Conservation (phyloP, 768 basidiomycete species). For the Kwoniella heveanensis region DNA sequence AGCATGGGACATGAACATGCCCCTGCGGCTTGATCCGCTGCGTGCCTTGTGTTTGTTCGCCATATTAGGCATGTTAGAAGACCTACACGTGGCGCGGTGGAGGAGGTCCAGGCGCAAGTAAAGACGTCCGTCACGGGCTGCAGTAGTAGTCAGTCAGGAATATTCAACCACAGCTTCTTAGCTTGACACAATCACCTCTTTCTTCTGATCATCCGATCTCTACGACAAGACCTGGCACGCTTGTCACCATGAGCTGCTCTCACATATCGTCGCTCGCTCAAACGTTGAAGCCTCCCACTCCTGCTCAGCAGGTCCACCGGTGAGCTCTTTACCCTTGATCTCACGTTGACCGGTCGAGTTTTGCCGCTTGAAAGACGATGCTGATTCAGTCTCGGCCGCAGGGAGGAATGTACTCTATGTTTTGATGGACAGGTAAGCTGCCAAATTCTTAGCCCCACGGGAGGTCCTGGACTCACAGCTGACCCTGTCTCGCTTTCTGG, state of each 20-base stretch:
- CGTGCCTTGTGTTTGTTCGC: neutral
- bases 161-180: neutral
- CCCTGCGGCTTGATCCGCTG: neutral
- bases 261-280: constrained; percentile 27
- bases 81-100: neutral
- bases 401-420: constrained; percentile 96
- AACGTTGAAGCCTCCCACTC: constrained; percentile 30
- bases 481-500: neutral
- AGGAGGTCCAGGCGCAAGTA: neutral
- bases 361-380: constrained; percentile 14
- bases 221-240: neutral
- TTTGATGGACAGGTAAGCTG: constrained; percentile 81
- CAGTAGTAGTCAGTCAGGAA: too few relatives aligned
- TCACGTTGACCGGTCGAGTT: neutral
- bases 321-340: constrained; percentile 13
- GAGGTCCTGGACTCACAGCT: neutral
- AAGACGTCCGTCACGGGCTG: neutral
- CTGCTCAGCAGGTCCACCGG: constrained; percentile 47
- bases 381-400: constrained; percentile 4
- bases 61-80: neutral
- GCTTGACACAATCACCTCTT: neutral
- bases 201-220: neutral
- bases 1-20: too few relatives aligned
- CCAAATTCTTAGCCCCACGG: constrained; percentile 7
- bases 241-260: constrained; percentile 31